Percentiles rank a stretch among this genome's conserved stretches.
phyloP scores from a whole-genome alignment of 2,329 filamentous ascomycete species.

The Paraphoma chrysanthemicola region DNA sequence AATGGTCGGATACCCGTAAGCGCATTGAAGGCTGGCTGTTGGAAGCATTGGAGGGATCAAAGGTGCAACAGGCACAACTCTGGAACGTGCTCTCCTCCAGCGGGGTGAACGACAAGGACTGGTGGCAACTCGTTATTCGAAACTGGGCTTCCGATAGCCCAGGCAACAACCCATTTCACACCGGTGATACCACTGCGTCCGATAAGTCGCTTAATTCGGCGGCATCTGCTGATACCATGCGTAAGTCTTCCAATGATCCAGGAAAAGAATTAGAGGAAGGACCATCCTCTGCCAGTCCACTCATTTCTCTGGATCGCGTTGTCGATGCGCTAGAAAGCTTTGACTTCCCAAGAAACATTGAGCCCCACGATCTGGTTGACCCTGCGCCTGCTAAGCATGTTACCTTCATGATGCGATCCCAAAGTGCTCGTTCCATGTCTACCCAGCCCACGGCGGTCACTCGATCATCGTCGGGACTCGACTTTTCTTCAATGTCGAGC shows the following conservation, averaged over 20 bases:
- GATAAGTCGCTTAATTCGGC: too few species aligned
- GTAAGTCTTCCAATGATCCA: too few species aligned
- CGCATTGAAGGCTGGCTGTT: conserved; percentile 1
- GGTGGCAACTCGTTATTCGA: not conserved
- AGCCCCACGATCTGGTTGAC: not conserved
- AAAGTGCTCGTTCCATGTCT: not conserved
- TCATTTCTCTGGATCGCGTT: not conserved
- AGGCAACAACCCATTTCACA: not conserved
- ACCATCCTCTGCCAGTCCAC: too few species aligned
- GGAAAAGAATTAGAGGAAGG: too few species aligned
- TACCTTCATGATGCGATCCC: not conserved
- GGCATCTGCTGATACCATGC: too few species aligned
- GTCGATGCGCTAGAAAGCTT: not conserved
- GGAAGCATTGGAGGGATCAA: not conserved
- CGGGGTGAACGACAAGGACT: not conserved
- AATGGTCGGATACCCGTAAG: not conserved
- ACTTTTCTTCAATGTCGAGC: not conserved
- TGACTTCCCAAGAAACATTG: not conserved
- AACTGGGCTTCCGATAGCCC: not conserved
- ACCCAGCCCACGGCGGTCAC: not conserved
- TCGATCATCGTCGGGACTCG: not conserved
- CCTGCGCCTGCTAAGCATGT: not conserved
- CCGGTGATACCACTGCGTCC: conserved; percentile 6
- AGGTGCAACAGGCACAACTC: not conserved
- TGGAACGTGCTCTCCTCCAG: not conserved